phyloP scores from a whole-genome alignment of 345 rosid genomes.

The Sonneratia alba region DNA sequence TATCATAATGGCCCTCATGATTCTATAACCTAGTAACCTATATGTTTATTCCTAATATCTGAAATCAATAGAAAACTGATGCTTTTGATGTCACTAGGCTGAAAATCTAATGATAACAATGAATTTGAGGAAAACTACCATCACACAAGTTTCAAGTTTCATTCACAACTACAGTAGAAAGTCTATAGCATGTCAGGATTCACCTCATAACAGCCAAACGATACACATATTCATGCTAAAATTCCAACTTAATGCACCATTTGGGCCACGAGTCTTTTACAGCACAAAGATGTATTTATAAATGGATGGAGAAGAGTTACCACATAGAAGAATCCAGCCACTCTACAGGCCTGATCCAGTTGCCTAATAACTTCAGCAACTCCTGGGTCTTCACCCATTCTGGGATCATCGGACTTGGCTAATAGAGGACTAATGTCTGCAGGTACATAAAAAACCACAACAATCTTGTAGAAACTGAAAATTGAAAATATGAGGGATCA shows the following conservation, averaged over 20 bases:
- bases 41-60: neutral
- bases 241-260: neutral
- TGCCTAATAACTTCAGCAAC: slow-evolving; percentile 47
- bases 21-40: neutral
- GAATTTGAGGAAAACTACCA: neutral
- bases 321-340: slow-evolving; percentile 89
- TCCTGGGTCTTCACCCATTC: slow-evolving; percentile 44
- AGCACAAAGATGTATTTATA: neutral
- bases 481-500: neutral
- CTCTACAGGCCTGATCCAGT: slow-evolving; percentile 71
- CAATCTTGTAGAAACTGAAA: neutral
- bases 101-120: neutral
- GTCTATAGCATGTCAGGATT: neutral
- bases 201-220: neutral
- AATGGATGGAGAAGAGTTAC: slow-evolving; percentile 22
- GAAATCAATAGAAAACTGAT: neutral
- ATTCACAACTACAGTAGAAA: neutral
- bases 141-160: neutral
- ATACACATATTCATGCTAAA: neutral
- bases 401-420: slow-evolving; percentile 50
- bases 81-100: neutral
- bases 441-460: slow-evolving; percentile 4
- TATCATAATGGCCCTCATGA: neutral
- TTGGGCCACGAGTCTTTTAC: neutral
- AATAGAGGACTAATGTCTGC: slow-evolving; percentile 58